Conservation (phyloP, 768 basidiomycete genomes). For the Suillus discolor region DNA sequence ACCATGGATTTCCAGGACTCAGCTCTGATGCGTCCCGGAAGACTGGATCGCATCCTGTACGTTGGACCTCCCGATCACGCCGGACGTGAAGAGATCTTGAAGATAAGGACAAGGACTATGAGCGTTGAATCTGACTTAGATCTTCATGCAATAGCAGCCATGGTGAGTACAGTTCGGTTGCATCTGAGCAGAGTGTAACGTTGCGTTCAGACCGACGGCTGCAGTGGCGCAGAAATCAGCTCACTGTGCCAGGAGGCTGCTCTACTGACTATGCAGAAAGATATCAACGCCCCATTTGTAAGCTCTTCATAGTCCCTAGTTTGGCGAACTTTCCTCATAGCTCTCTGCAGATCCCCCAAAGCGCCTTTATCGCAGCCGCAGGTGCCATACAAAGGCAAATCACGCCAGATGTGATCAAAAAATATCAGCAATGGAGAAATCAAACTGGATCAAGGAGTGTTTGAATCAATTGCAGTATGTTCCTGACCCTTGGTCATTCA, state of each 20-base stretch:
- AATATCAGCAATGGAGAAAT: constrained; percentile 72
- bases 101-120: constrained; percentile 80
- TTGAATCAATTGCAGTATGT: constrained; percentile 2
- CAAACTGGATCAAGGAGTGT: constrained; percentile 25
- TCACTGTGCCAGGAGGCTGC: constrained; percentile 97
- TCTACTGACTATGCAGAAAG: constrained; percentile 83
- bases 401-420: constrained; percentile 74
- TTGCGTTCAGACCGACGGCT: constrained; percentile 78
- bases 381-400: constrained; percentile 76
- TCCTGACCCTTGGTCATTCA: constrained; percentile 11
- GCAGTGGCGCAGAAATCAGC: constrained; percentile 93
- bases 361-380: constrained; percentile 77
- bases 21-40: constrained; percentile 92
- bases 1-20: constrained; percentile 63
- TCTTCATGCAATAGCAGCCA: constrained; percentile 61
- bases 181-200: background rate
- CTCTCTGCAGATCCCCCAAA: constrained; percentile 63
- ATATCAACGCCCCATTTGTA: constrained; percentile 79
- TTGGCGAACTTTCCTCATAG: background rate
- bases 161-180: constrained; percentile 49
- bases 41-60: constrained; percentile 91
- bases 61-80: constrained; percentile 87
- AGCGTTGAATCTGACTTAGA: constrained; percentile 73
- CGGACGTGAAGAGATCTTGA: constrained; percentile 84
- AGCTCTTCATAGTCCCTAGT: constrained; percentile 26